Percentiles rank a stretch among this genome's conserved stretches.
phyloP scores from a whole-genome alignment of 257 asterid genomes.

The Nicotiana paniculata region DNA sequence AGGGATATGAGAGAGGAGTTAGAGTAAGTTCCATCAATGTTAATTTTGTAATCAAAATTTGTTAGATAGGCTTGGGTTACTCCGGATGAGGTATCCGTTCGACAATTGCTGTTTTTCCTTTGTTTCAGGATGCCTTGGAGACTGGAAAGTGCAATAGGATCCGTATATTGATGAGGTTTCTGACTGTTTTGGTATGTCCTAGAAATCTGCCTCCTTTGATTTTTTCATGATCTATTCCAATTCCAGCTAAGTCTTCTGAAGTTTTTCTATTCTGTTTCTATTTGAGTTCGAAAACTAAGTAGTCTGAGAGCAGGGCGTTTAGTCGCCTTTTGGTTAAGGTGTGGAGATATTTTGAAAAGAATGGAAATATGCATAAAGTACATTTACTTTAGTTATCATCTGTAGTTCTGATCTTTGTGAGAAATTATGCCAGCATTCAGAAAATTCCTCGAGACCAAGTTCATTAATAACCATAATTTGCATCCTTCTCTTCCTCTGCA shows the following conservation, averaged over 20 bases:
- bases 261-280: not conserved
- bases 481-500: not conserved
- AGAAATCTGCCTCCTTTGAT: slow-evolving; percentile 13
- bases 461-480: slow-evolving; percentile 2
- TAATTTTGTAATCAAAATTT: not conserved
- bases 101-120: not conserved
- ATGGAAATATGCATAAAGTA: not conserved
- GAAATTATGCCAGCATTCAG: not conserved
- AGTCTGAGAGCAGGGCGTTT: not conserved
- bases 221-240: not conserved
- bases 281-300: not conserved
- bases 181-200: slow-evolving; percentile 73
- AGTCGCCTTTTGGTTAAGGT: not conserved
- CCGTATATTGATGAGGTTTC: slow-evolving; percentile 81
- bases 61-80: not conserved
- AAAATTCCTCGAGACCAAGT: not conserved
- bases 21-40: not conserved
- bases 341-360: not conserved
- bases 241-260: not conserved
- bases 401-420: not conserved
- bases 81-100: not conserved
- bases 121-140: slow-evolving; percentile 66
- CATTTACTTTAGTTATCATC: not conserved
- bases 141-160: slow-evolving; percentile 62
- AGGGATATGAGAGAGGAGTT: not conserved